Evolutionary conservation across 148 eudicot genomes (phyloP).

Genomic region (Vaccinium macrocarpon): DNA sequence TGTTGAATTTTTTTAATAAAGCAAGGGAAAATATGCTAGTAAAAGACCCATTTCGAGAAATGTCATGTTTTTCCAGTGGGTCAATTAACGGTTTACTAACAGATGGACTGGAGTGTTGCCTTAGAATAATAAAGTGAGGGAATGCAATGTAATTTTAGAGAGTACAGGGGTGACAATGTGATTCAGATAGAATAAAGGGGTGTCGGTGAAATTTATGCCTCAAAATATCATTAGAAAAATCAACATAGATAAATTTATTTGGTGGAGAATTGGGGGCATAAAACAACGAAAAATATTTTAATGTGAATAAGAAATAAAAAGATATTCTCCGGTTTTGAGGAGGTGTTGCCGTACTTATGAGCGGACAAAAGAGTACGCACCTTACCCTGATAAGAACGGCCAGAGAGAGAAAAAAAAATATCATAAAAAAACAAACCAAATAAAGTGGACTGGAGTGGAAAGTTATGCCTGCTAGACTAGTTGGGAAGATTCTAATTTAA

Average conservation of each 20-base stretch:
- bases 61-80: too few species aligned
- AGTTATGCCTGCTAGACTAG: not conserved
- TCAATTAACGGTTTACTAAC: too few species aligned
- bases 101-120: too few species aligned
- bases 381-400: constrained; percentile 12
- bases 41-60: too few species aligned
- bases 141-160: too few species aligned
- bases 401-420: not conserved
- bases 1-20: too few species aligned
- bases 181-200: too few species aligned
- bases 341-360: constrained; percentile 5
- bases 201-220: too few species aligned
- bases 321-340: not conserved
- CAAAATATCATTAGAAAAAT: too few species aligned
- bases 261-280: not conserved
- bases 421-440: not conserved
- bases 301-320: not conserved
- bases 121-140: too few species aligned
- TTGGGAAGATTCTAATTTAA: not conserved
- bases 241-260: not conserved
- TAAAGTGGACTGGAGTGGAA: not conserved
- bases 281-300: not conserved
- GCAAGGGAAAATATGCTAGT: too few species aligned
- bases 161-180: too few species aligned
- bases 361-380: constrained; percentile 1